These are phyloP conservation scores for Orbilia ellipsospora DNA, from an alignment of 2,329 filamentous ascomycete species.

Conservation along the genomic window DNA sequence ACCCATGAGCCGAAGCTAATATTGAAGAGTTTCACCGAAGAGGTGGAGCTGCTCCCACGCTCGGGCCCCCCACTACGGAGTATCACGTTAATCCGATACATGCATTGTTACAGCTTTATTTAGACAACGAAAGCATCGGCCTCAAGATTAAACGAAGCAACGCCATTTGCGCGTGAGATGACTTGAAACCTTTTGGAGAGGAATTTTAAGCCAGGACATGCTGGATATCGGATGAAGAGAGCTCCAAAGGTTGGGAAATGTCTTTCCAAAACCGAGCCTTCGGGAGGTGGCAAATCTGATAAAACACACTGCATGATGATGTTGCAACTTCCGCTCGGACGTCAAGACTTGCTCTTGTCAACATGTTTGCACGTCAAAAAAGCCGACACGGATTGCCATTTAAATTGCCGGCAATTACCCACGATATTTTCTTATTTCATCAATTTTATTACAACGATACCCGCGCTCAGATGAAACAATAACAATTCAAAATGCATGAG, in stretches of 20 bases:
- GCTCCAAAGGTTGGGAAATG: conserved; percentile 18
- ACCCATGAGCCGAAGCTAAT: conserved; percentile 20
- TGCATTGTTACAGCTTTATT: conserved; percentile 46
- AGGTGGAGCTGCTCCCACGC: conserved; percentile 34
- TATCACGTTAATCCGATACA: conserved; percentile 46
- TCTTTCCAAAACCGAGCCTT: conserved; percentile 12
- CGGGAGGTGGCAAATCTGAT: conserved; percentile 35
- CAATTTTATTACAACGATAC: not conserved
- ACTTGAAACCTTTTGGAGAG: too few relatives aligned
- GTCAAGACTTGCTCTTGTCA: too few relatives aligned
- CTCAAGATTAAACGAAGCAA: too few relatives aligned
- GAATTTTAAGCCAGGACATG: too few relatives aligned
- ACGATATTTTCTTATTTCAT: conserved; percentile 1
- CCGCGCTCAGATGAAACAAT: not conserved
- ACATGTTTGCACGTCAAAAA: not conserved
- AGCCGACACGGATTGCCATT: conserved; percentile 1
- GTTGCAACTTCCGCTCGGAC: too few relatives aligned
- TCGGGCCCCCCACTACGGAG: conserved; percentile 34
- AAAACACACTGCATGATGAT: not conserved
- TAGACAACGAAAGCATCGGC: not conserved
- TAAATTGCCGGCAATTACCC: conserved; percentile 1
- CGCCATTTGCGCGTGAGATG: too few relatives aligned
- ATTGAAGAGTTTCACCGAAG: conserved; percentile 37
- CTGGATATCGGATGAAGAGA: conserved; percentile 38
- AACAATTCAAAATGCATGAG: not conserved